phyloP scores from a whole-genome alignment of 1,284 basidiomycete species.

The Xerocomus amazonicus region DNA sequence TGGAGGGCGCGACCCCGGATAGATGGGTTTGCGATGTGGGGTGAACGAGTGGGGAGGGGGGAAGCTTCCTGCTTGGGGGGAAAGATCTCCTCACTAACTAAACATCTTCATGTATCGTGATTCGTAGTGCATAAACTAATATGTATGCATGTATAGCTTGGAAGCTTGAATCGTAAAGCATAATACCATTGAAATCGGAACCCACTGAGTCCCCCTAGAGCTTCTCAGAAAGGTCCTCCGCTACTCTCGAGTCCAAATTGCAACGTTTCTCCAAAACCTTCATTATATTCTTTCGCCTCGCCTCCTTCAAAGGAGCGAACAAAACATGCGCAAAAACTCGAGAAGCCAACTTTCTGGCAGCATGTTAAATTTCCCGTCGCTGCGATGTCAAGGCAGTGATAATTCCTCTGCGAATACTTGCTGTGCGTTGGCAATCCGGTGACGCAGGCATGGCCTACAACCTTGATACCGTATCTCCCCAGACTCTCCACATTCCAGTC shows the following conservation, averaged over 20 bases:
- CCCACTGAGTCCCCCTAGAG: no score
- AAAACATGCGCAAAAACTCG: slow-evolving; percentile 26
- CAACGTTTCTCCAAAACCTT: slow-evolving; percentile 31
- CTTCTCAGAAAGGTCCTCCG: slow-evolving; percentile 17
- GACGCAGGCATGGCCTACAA: slow-evolving; percentile 29
- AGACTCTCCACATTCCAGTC: slow-evolving; percentile 21
- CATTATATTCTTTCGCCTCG: slow-evolving; percentile 24
- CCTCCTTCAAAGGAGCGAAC: slow-evolving; percentile 23
- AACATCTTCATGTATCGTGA: no score
- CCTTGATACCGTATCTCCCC: slow-evolving; percentile 25
- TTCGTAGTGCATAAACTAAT: no score
- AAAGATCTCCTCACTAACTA: no score
- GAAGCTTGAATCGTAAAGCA: no score
- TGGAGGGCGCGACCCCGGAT: no score
- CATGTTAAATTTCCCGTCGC: slow-evolving; percentile 24
- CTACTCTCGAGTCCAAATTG: slow-evolving; percentile 17
- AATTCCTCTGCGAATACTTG: slow-evolving; percentile 24
- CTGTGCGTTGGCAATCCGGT: slow-evolving; percentile 27
- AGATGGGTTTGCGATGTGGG: no score
- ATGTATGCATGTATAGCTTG: no score
- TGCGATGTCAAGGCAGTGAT: slow-evolving; percentile 7
- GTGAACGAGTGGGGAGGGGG: no score
- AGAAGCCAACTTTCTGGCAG: slow-evolving; percentile 28
- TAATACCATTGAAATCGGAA: no score
- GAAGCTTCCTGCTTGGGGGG: no score